Evolutionary conservation across 495 filamentous ascomycete genomes (phyloP), one percentile per base, ranked within the genome.

Genomic region (Xylaria palmicola): DNA sequence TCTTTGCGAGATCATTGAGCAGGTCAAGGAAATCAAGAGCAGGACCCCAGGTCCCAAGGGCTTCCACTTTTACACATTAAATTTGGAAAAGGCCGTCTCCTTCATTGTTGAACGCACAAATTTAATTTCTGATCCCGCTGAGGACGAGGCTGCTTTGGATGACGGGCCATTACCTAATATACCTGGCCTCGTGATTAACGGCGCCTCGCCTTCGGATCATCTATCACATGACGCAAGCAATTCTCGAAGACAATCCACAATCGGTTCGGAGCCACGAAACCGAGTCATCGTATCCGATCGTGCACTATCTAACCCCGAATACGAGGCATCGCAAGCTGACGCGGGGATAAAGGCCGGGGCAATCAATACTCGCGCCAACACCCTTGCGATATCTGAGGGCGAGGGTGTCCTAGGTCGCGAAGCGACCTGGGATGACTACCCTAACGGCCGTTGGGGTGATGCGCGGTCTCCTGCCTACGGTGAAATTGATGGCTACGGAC

Each of bases 361-460:
- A 2, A 74, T 86, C 68, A 87, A 86, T 68, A 84, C 82, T 29
- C 83, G 89, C 41, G 88, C 88, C 47, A 92, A 90, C 65, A 93
- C 92, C 4, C 84, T 97, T 17, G 90, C 91, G 19, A 97, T 97
- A 54, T 95, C 93, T 0, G 92, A 97, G 78, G 93, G 93, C 3
- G 86, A 93, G 63, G 93, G 93, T 39, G 79, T 89, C n/a, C 81
- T 97, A 12, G 94, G 93, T 32, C 82, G 95, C 61, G 95, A 97
- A 77, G 95, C 95, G 22, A 98, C 94, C 6, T 98, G 94, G 94
- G 94, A 98, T 71, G 94, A 98, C 75, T 98, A 88, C 77, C 94
- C 95, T 54, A 98, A 98, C 80, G 95, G 94, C 26, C 86, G 94
- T 45, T 98, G 93, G 87, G 94, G 94, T 70, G 93, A 97, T 70